Evolutionary conservation across 192 early-diverging fungal species (phyloP), one percentile per base, ranked within the genome.

Genomic region (Mortierella claussenii): DNA sequence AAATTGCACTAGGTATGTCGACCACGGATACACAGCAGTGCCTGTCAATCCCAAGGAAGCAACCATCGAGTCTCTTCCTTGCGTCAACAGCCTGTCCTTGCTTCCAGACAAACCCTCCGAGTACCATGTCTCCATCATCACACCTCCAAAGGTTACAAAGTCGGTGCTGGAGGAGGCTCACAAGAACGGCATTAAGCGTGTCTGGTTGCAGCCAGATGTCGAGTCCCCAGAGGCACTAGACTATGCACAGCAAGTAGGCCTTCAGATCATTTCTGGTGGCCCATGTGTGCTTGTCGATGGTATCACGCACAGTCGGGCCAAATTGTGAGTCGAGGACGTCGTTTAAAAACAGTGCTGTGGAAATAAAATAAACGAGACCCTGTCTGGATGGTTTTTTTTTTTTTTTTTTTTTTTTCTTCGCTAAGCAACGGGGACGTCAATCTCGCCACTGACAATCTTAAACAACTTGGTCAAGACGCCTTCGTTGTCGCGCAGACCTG

Each of bases 121-220:
- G 12, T 84, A 82, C 12, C 78, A 86, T 20, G 55, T 94, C 2
- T 92, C 91, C 17, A 61, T 94, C 62, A 87, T 92, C 48, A 92
- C 90, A 0, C 91, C 92, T 17, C 91, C 91, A 1, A 61, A 78
- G 9, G 83, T 92, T 46, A 92, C 91, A 12, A 60, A 81, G 2
- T 53, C 74, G 5, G 84, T 92, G 2, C 57, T 94, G 23, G 60
- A 85, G 40, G 80, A 88, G 42, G 89, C 89, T 7, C 68, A 80
- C 13, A 60, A 79, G 37, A 65, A 89, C 13, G 91, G 92, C 2
- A 88, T 94, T 60, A 76, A 49, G 30, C 62, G 83, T 21, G 65
- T 92, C 20, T 94, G 92, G 92, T 44, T 92, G 12, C 92, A 94
- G 69, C 92, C 92, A 0, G 90, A 89, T 31, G 85, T 85, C 43